These are phyloP conservation scores for Cytospora piceae DNA, from an alignment of 2,329 filamentous ascomycete genomes.

Conservation along the genomic window DNA sequence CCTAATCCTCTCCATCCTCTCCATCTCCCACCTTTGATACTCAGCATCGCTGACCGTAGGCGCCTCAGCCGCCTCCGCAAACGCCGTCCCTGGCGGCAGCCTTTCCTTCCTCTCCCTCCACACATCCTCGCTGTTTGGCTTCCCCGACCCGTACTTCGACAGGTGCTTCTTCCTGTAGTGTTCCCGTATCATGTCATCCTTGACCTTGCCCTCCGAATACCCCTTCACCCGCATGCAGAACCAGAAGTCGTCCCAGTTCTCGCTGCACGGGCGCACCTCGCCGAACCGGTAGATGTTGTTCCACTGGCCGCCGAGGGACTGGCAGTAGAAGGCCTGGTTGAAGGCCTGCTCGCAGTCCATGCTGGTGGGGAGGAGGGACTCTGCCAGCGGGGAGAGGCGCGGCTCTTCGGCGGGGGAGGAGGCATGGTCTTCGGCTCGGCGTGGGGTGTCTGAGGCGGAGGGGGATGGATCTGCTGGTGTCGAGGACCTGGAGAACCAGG, in stretches of 20 bases:
- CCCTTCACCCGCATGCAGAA: conserved; percentile 90
- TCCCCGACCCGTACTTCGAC: conserved; percentile 65
- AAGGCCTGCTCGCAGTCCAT: conserved; percentile 93
- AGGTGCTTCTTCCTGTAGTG: conserved; percentile 70
- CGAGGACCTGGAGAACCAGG: conserved; percentile 41
- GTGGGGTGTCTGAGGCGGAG: conserved; percentile 32
- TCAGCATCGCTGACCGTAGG: conserved; percentile 48
- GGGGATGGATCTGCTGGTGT: conserved; percentile 27
- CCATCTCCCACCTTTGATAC: conserved; percentile 44
- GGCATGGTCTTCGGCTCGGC: conserved; percentile 31
- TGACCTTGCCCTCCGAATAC: conserved; percentile 57
- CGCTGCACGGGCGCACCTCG: conserved; percentile 72
- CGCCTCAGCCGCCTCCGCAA: conserved; percentile 46
- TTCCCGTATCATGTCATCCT: conserved; percentile 64
- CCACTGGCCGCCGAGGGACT: conserved; percentile 88
- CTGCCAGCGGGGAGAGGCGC: conserved; percentile 56
- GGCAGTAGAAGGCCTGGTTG: conserved; percentile 93
- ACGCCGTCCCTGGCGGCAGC: conserved; percentile 54
- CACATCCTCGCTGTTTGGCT: conserved; percentile 82
- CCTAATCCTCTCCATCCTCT: conserved; percentile 43
- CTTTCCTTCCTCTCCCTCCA: conserved; percentile 76
- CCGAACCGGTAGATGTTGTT: conserved; percentile 90
- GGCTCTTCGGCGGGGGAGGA: conserved; percentile 23
- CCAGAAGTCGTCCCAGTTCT: conserved; percentile 94
- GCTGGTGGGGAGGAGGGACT: conserved; percentile 73